Conservation (phyloP, 352 stramenopile genomes). For the Phytophthora sp. region DNA sequence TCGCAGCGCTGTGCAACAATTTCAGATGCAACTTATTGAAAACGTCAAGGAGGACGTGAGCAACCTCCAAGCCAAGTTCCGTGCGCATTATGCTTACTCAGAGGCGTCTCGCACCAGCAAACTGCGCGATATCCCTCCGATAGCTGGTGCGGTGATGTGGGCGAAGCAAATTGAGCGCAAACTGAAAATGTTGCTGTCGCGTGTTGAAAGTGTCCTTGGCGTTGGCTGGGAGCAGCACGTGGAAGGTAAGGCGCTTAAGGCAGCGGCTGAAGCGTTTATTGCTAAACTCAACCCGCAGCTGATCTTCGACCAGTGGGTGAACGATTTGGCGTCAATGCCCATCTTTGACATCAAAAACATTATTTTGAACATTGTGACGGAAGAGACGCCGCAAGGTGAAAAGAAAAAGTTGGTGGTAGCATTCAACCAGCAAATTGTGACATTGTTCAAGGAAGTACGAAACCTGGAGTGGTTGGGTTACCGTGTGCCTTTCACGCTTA, state of each 20-base stretch:
- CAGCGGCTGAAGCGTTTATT: constrained; percentile 87
- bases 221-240: constrained; percentile 97
- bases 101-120: constrained; percentile 94
- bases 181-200: constrained; percentile 95
- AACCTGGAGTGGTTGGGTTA: constrained; percentile 99
- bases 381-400: constrained; percentile 74
- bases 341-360: constrained; percentile 94
- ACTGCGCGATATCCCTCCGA: constrained; percentile 97
- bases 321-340: constrained; percentile 88
- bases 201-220: constrained; percentile 97
- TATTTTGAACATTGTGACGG: constrained; percentile 89
- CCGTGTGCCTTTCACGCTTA: constrained; percentile 94
- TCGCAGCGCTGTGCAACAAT: constrained; percentile 97
- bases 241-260: constrained; percentile 97
- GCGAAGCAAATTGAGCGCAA: constrained; percentile 99
- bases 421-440: constrained; percentile 98
- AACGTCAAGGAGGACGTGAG: constrained; percentile 97
- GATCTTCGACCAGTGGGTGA: constrained; percentile 97
- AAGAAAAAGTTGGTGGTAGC: constrained; percentile 84
- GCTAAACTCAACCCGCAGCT: constrained; percentile 87
- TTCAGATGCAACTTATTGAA: constrained; percentile 98
- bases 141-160: constrained; percentile 99
- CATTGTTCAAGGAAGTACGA: constrained; percentile 98
- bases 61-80: constrained; percentile 96
- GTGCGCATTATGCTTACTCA: constrained; percentile 96